Conservation (phyloP, 2,329 filamentous ascomycete genomes). For the Piedraia hortae region DNA sequence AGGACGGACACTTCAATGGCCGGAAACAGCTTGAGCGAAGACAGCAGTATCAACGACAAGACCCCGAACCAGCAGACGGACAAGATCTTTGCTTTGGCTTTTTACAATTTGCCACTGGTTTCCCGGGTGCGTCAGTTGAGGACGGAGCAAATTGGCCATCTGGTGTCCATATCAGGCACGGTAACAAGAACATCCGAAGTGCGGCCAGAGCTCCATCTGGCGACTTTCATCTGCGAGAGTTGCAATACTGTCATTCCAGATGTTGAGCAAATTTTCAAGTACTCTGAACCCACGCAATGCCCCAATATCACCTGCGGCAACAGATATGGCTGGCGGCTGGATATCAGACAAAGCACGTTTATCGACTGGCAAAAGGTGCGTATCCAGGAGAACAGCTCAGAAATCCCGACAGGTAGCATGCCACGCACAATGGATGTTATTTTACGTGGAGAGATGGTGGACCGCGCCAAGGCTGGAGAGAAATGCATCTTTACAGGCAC, state of each 20-base stretch:
- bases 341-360: slow-evolving; percentile 90
- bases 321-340: slow-evolving; percentile 77
- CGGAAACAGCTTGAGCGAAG: slow-evolving; percentile 30
- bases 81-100: slow-evolving; percentile 77
- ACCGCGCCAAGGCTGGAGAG: slow-evolving; percentile 87
- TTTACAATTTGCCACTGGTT: slow-evolving; percentile 76
- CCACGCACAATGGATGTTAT: slow-evolving; percentile 95
- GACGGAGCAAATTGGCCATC: slow-evolving; percentile 69
- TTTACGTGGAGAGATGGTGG: slow-evolving; percentile 84
- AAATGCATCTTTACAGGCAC: slow-evolving; percentile 96
- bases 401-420: slow-evolving; percentile 97
- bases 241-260: slow-evolving; percentile 69
- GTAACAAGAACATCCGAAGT: slow-evolving; percentile 95
- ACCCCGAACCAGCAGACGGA: slow-evolving; percentile 87
- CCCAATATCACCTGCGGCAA: slow-evolving; percentile 73
- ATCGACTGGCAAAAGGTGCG: slow-evolving; percentile 98
- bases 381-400: slow-evolving; percentile 91
- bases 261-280: slow-evolving; percentile 90
- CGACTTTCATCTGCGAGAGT: slow-evolving; percentile 72
- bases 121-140: slow-evolving; percentile 65
- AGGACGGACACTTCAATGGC: slow-evolving; percentile 31
- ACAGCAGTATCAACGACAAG: slow-evolving; percentile 33
- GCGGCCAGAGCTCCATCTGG: slow-evolving; percentile 69
- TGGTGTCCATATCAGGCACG: slow-evolving; percentile 87
- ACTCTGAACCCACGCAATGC: slow-evolving; percentile 88